phyloP scores from a whole-genome alignment of 805 yeast genomes.

The Wickerhamiella domercqiae region DNA sequence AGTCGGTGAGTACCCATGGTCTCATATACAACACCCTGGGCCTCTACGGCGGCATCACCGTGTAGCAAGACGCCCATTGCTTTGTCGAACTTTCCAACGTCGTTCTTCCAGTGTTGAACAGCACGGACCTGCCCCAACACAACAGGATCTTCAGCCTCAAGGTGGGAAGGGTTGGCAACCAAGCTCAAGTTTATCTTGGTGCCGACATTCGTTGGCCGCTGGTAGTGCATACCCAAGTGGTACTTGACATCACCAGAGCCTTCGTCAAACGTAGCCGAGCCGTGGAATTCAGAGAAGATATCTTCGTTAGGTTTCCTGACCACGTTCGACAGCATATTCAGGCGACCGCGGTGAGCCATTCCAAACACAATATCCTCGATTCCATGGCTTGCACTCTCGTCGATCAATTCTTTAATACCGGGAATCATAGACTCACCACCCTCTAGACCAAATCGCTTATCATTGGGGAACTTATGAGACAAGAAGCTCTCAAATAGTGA shows the following conservation, averaged over 20 bases:
- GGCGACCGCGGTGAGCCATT: slow-evolving; percentile 99
- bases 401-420: slow-evolving; percentile 91
- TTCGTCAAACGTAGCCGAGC: slow-evolving; percentile 78
- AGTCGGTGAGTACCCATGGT: slow-evolving; percentile 87
- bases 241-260: slow-evolving; percentile 99
- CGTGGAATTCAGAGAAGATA: slow-evolving; percentile 89
- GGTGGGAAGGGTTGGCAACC: slow-evolving; percentile 97
- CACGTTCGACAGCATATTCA: slow-evolving; percentile 93
- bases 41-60: slow-evolving; percentile 99
- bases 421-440: slow-evolving; percentile 97
- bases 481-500: slow-evolving; percentile 85
- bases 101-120: slow-evolving; percentile 79
- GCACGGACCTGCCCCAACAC: slow-evolving; percentile 97
- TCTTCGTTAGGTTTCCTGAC: slow-evolving; percentile 98
- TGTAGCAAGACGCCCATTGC: slow-evolving; percentile 88
- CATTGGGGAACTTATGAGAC: slow-evolving; percentile 93
- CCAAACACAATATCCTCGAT: slow-evolving; percentile 94
- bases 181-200: slow-evolving; percentile 86
- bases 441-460: slow-evolving; percentile 95
- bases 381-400: slow-evolving; percentile 72
- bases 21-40: slow-evolving; percentile 98
- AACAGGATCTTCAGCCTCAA: slow-evolving; percentile 98
- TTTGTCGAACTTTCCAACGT: slow-evolving; percentile 57
- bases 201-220: slow-evolving; percentile 97
- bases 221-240: slow-evolving; percentile 98